Evolutionary conservation across 805 yeast genomes (phyloP), one percentile per base, ranked within the genome.

Genomic region (Cyberlindnera maritima): DNA sequence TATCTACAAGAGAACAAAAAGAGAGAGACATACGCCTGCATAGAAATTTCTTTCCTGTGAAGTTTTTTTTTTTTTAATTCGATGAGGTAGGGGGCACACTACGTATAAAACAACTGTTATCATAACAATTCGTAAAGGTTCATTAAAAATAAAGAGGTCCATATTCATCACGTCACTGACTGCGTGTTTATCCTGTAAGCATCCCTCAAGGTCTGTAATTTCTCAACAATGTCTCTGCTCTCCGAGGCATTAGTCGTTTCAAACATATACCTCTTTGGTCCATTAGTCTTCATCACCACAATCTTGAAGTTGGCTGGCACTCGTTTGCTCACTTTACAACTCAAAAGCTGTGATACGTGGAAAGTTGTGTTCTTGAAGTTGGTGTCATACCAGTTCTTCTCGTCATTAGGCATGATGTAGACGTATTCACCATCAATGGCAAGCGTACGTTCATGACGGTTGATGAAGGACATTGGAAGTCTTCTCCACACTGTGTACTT

Each of bases 361-460:
- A 92, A 88, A 0, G 95, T 85, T 14, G 90, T 81, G 0, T 96
- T 91, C 61, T 91, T 91, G 55, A 85, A 78, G 29, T 50, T 58
- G 62, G 75, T 64, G 44, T 85, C 94, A 57, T 85, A 80, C 77
- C 88, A 79, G 55, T 77, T 79, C 48, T 80, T 74, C 49, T 88
- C 92, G 56, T 87, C 89, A 8, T 90, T 83, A 0, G 97, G 97
- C 58, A 88, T 80, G 41, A 92, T 78, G 58, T 91, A 92, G 13
- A 92, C 80, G 59, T 89, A 90, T 57, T 89, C 96, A n/a, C 97
- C 98, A 65, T 92, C 98, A 33, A 92, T 79, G 1, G 94, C 90
- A 28, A 92, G 71, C 1, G 90, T 79, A 57, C 94, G 80, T 57
- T 90, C 96, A 50, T 88, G 88, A 44, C 90, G 76, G 47, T 81